These are phyloP conservation scores for Colletotrichum incanum DNA, from an alignment of 2,329 filamentous ascomycete species.

Conservation along the genomic window DNA sequence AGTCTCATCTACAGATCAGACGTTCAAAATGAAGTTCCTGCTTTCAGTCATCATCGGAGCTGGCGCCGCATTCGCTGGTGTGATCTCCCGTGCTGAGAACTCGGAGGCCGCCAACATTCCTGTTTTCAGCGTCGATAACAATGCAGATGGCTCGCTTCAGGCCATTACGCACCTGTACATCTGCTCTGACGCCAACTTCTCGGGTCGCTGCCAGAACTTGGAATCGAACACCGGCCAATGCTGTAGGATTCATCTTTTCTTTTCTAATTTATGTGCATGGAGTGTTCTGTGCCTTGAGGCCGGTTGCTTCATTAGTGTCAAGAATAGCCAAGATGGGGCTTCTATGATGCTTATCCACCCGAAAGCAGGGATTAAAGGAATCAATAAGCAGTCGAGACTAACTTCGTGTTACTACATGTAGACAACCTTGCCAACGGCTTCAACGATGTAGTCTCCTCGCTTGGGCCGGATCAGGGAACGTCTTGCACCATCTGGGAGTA, in stretches of 20 bases:
- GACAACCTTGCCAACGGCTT: not conserved
- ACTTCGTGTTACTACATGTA: not conserved
- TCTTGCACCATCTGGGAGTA: conserved; percentile 13
- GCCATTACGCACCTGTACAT: conserved; percentile 10
- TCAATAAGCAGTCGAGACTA: not conserved
- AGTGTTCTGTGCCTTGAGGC: not conserved
- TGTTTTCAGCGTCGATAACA: not conserved
- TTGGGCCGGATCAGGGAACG: conserved; percentile 4
- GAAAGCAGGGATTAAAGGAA: not conserved
- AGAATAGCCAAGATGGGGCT: not conserved
- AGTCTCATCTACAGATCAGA: not conserved
- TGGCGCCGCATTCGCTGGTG: conserved; percentile 1
- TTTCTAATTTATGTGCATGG: too few species aligned
- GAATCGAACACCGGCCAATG: not conserved
- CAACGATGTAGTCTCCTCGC: conserved; percentile 7
- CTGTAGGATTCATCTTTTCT: not conserved
- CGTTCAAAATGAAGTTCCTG: not conserved
- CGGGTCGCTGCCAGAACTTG: conserved; percentile 6
- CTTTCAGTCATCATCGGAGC: not conserved
- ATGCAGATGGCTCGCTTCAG: not conserved
- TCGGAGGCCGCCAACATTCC: not conserved
- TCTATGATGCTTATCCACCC: not conserved
- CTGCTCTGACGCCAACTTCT: conserved; percentile 3
- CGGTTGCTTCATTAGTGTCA: not conserved
- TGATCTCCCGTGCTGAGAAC: not conserved